Evolutionary conservation across 768 basidiomycete species (phyloP).

Genomic region (Calocera viscosa): DNA sequence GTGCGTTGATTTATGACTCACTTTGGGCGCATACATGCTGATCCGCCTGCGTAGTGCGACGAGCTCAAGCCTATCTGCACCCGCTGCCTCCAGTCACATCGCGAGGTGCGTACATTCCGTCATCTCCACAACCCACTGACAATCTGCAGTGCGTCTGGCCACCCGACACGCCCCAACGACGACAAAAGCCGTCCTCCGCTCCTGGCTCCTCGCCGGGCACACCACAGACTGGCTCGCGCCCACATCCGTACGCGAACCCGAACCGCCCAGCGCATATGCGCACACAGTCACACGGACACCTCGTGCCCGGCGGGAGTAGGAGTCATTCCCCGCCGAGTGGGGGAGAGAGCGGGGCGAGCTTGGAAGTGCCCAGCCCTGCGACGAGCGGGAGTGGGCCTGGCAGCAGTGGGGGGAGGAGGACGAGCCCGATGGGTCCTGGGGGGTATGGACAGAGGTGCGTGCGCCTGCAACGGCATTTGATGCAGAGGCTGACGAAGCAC

Average conservation of each 20-base stretch:
- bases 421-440: neutral
- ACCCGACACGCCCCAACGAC: slow-evolving; percentile 1
- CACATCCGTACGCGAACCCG: neutral
- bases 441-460: neutral
- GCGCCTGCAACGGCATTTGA: neutral
- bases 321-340: neutral
- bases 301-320: neutral
- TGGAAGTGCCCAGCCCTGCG: neutral
- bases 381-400: neutral
- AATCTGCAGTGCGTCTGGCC: slow-evolving; percentile 17
- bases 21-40: slow-evolving; percentile 8
- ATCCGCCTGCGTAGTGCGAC: slow-evolving; percentile 50
- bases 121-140: neutral
- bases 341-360: neutral
- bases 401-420: neutral
- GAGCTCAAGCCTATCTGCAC: slow-evolving; percentile 79
- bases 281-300: neutral
- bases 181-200: neutral
- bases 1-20: slow-evolving; percentile 31
- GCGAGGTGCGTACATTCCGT: slow-evolving; percentile 35
- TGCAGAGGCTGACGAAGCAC: neutral
- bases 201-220: neutral
- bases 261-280: neutral
- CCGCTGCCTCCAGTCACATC: slow-evolving; percentile 73
- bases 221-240: neutral